phyloP scores from a whole-genome alignment of 345 rosid species.

The Zanthoxylum bungeanum region DNA sequence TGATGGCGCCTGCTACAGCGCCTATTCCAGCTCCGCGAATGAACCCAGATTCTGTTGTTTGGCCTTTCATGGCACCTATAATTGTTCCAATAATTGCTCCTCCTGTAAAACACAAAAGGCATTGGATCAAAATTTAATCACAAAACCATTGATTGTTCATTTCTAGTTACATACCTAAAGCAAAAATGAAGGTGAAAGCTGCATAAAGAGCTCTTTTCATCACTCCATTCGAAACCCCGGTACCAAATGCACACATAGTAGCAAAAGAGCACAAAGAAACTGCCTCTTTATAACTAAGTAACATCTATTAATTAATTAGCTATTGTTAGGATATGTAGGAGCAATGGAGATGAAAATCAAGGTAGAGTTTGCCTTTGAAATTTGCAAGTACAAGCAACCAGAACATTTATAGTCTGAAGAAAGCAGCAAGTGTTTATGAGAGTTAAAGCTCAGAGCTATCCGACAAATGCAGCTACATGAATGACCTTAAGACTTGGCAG shows the following conservation, averaged over 20 bases:
- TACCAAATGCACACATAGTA: conserved; percentile 13
- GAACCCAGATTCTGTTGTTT: conserved; percentile 77
- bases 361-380: neutral
- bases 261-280: conserved; percentile 27
- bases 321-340: neutral
- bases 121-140: neutral
- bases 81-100: conserved; percentile 63
- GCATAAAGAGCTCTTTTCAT: conserved; percentile 37
- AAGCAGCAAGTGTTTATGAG: conserved; percentile 18
- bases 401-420: conserved; percentile 21
- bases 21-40: conserved; percentile 66
- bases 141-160: neutral
- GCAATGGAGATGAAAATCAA: neutral
- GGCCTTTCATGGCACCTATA: conserved; percentile 79
- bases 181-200: conserved; percentile 48
- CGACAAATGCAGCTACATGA: conserved; percentile 5
- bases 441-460: conserved; percentile 11
- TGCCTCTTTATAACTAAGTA: conserved; percentile 16
- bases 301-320: neutral
- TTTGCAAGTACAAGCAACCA: neutral
- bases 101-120: conserved; percentile 31
- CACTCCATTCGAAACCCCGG: conserved; percentile 9
- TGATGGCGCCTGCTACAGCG: conserved; percentile 67
- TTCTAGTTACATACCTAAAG: conserved; percentile 39
- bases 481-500: neutral